Base-by-base conservation (phyloP, 73 alveolate species). In the Symbiodinium natans region DNA sequence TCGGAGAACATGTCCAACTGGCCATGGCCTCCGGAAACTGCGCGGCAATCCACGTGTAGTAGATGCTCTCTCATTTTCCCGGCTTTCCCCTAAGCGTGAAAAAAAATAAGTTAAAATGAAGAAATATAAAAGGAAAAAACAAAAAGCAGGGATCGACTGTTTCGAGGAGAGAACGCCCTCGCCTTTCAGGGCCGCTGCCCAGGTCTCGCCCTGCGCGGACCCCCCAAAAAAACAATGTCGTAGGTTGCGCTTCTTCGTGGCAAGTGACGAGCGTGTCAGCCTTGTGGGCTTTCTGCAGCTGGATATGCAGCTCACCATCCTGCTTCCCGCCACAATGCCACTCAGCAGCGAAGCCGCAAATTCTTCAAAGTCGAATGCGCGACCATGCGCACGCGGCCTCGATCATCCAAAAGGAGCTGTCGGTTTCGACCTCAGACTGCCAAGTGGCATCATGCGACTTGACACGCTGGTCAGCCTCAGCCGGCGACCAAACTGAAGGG, bases 171-270 rank as follows among this genome's bases (percentile, higher is more conserved):
- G 21, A 23, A 8, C 36, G 29, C 80, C 36, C 84, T 3, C 17
- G 77, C 97, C 98, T 98, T 99, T 99, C 88, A 99, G 99, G 29
- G 99, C 99, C 43, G 99, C 86, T 40, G 92, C 42, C 99, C 99
- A 99, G 39, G 99, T 99, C 95, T 99, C 99, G 4, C 99, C 99
- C 98, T 92, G 95, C 59, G 31, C 21, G 63, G 19, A 52, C 2
- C 17, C 48, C 36, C 34, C n/a, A n/a, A n/a, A n/a, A n/a, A n/a
- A n/a, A n/a, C n/a, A n/a, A n/a, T n/a, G n/a, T n/a, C n/a, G n/a
- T n/a, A n/a, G n/a, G n/a, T n/a, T n/a, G n/a, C n/a, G n/a, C n/a
- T n/a, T n/a, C n/a, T n/a, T n/a, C n/a, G n/a, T n/a, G n/a, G n/a
- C n/a, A n/a, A n/a, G n/a, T n/a, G n/a, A n/a, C n/a, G n/a, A n/a